Evolutionary conservation across 176 grass and related monocot genomes (phyloP).

Genomic region (Rhynchospora pubera): DNA sequence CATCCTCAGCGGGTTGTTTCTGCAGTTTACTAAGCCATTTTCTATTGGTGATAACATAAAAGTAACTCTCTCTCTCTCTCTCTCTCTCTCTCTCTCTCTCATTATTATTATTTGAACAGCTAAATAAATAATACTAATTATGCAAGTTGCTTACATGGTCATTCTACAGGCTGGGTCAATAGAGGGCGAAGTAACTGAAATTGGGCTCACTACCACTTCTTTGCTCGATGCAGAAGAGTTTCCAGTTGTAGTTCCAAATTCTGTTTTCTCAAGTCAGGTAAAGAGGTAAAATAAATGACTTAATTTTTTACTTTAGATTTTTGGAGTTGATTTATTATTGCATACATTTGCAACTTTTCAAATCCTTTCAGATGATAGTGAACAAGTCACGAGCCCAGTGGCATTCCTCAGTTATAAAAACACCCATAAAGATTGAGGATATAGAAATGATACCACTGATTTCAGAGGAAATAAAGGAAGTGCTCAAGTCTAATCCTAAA

Average conservation of each 20-base stretch:
- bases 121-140: no score
- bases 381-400: slow-evolving; percentile 68
- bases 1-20: slow-evolving; percentile 69
- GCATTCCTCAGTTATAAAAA: slow-evolving; percentile 23
- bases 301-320: background rate
- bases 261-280: slow-evolving; percentile 90
- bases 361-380: slow-evolving; percentile 70
- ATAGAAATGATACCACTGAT: slow-evolving; percentile 63
- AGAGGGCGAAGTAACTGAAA: slow-evolving; percentile 70
- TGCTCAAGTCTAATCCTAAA: slow-evolving; percentile 54
- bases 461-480: slow-evolving; percentile 59
- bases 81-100: background rate
- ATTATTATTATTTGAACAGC: background rate
- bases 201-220: slow-evolving; percentile 71
- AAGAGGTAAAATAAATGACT: slow-evolving; percentile 38
- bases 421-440: slow-evolving; percentile 60
- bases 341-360: background rate
- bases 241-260: slow-evolving; percentile 82
- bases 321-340: background rate
- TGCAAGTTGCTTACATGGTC: background rate
- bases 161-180: slow-evolving; percentile 68
- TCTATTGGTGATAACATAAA: slow-evolving; percentile 75
- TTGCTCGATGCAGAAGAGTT: slow-evolving; percentile 73
- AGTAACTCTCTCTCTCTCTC: slow-evolving; percentile 22
- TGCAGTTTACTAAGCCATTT: slow-evolving; percentile 75